Conservation (phyloP, 306 rosid genomes). For the Pachyrhizus erosus region DNA sequence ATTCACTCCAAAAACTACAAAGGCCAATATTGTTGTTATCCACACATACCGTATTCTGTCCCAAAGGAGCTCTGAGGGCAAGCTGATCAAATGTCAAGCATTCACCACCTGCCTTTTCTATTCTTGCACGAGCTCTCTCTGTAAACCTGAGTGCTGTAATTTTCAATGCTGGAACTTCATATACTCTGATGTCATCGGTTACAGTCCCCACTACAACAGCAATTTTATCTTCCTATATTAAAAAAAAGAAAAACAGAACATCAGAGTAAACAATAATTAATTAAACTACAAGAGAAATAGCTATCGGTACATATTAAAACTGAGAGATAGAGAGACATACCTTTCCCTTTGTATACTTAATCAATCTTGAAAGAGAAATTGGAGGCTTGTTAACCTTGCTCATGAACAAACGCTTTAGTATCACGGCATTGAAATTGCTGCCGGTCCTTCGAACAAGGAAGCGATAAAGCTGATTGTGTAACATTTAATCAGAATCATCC, state of each 20-base stretch:
- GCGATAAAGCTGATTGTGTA: conserved; percentile 64
- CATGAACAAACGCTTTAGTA: conserved; percentile 83
- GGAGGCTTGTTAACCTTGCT: conserved; percentile 84
- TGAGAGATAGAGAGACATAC: conserved; percentile 38
- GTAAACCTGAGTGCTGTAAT: conserved; percentile 74
- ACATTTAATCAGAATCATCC: conserved; percentile 37
- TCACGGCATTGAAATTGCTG: conserved; percentile 72
- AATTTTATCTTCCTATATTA: conserved; percentile 60
- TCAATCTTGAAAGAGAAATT: conserved; percentile 70
- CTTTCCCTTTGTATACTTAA: conserved; percentile 62
- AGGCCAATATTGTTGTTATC: neutral
- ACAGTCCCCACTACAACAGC: conserved; percentile 73
- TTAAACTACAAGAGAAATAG: neutral
- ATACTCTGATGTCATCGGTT: conserved; percentile 74
- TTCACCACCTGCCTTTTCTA: conserved; percentile 82
- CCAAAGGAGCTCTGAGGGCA: conserved; percentile 78
- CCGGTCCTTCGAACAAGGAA: conserved; percentile 79
- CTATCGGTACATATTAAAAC: no score
- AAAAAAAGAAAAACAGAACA: neutral
- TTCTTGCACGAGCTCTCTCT: conserved; percentile 84
- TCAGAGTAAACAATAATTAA: neutral
- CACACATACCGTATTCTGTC: conserved; percentile 74
- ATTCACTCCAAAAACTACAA: neutral
- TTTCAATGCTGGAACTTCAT: conserved; percentile 74
- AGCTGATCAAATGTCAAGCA: conserved; percentile 86